phyloP scores from a whole-genome alignment of 2,329 filamentous ascomycete genomes.

The Seiridium unicorne region DNA sequence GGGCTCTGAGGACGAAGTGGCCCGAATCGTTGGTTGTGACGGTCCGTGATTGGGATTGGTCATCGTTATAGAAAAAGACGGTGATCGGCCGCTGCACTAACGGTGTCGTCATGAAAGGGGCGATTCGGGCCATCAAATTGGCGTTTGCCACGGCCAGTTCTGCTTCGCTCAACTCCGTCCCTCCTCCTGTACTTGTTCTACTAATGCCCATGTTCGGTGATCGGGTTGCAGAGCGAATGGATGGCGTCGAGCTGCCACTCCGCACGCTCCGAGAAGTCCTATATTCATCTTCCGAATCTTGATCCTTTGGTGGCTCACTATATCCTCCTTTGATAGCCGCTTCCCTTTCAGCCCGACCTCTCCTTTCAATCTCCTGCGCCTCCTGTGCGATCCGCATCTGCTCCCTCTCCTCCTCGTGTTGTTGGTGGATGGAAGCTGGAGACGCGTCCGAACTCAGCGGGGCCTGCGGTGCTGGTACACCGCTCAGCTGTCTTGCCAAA shows the following conservation, averaged over 20 bases:
- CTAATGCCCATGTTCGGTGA: conserved; percentile 42
- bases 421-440: conserved; percentile 32
- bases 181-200: conserved; percentile 27
- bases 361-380: conserved; percentile 72
- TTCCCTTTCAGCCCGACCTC: conserved; percentile 69
- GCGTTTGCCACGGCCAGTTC: conserved; percentile 80
- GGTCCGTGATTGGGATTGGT: conserved; percentile 77
- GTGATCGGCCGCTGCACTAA: conserved; percentile 77
- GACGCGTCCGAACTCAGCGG: conserved; percentile 27
- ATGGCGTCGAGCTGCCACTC: conserved; percentile 12
- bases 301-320: conserved; percentile 60
- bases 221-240: conserved; percentile 32
- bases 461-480: conserved; percentile 68
- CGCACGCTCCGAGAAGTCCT: conserved; percentile 13
- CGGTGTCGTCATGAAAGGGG: conserved; percentile 86
- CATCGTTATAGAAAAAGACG: conserved; percentile 91
- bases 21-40: conserved; percentile 84
- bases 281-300: conserved; percentile 38
- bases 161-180: conserved; percentile 65
- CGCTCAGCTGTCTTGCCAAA: conserved; percentile 82
- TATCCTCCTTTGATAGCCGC: conserved; percentile 71
- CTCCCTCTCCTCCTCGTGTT: conserved; percentile 50
- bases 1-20: conserved; percentile 78
- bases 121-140: conserved; percentile 82
- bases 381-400: conserved; percentile 70